Percentiles rank a stretch among this genome's conserved stretches.
These are phyloP conservation scores for Bremia lactucae DNA, from an alignment of 352 stramenopile genomes.

Conservation along the genomic window DNA sequence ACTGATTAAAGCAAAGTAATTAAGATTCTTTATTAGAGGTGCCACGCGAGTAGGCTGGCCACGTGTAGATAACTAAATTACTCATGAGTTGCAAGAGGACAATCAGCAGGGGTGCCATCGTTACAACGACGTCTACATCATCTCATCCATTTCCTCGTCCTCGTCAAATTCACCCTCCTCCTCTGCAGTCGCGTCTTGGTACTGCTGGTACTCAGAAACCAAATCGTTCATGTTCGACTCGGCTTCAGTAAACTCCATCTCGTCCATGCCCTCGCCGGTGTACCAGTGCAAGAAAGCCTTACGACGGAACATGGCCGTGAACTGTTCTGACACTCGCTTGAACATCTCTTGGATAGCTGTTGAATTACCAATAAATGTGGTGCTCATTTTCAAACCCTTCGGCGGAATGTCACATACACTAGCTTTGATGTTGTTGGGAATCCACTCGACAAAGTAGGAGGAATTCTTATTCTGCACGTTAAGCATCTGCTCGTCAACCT, in stretches of 20 bases:
- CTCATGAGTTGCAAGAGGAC: slow-evolving; percentile 26
- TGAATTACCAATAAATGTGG: slow-evolving; percentile 98
- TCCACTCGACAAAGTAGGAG: slow-evolving; percentile 99
- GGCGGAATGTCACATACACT: slow-evolving; percentile 99
- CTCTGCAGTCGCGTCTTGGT: slow-evolving; percentile 98
- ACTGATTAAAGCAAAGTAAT: slow-evolving; percentile 45
- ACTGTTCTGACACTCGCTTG: slow-evolving; percentile 99
- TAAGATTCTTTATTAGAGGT: slow-evolving; percentile 47
- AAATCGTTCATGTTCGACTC: slow-evolving; percentile 99
- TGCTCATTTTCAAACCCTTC: slow-evolving; percentile 97
- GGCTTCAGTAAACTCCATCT: slow-evolving; percentile 99
- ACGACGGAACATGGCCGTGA: slow-evolving; percentile 99
- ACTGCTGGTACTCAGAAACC: slow-evolving; percentile 99
- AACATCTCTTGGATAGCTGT: slow-evolving; percentile 99
- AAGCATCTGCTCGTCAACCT: slow-evolving; percentile 98
- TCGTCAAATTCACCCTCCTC: slow-evolving; percentile 97
- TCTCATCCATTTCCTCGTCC: slow-evolving; percentile 90
- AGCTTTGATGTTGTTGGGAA: slow-evolving; percentile 99
- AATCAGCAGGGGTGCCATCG: slow-evolving; percentile 32
- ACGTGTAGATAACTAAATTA: slow-evolving; percentile 58
- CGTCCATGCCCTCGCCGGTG: slow-evolving; percentile 99
- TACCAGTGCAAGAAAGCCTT: slow-evolving; percentile 99
- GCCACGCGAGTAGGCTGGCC: slow-evolving; percentile 41
- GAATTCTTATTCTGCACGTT: slow-evolving; percentile 99
- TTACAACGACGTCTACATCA: slow-evolving; percentile 72